phyloP scores from a whole-genome alignment of 768 basidiomycete species.

The Tylopilus plumbeoviolaceoides region DNA sequence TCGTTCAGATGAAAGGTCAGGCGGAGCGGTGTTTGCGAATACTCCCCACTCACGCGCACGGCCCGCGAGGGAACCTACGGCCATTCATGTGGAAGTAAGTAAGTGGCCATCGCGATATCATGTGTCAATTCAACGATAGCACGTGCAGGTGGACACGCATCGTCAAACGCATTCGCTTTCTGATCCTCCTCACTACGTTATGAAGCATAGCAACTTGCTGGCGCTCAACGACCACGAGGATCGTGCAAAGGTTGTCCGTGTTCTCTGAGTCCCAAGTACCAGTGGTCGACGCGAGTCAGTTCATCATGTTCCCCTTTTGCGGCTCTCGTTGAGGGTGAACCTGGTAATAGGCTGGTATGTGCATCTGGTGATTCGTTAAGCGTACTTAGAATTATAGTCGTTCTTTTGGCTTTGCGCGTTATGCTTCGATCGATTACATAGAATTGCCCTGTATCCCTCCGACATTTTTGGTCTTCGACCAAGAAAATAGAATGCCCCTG shows the following conservation, averaged over 20 bases:
- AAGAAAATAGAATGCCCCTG: too few species aligned
- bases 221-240: slow-evolving; percentile 22
- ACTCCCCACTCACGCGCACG: slow-evolving; percentile 15
- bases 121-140: slow-evolving; percentile 1
- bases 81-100: slow-evolving; percentile 35
- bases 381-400: slow-evolving; percentile 6
- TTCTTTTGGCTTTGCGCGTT: slow-evolving; percentile 3
- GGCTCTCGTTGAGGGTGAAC: too few species aligned
- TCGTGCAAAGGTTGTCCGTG: slow-evolving; percentile 9
- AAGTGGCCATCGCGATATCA: not conserved
- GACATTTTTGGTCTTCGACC: too few species aligned
- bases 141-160: slow-evolving; percentile 28
- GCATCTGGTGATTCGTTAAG: not conserved
- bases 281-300: too few species aligned
- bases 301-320: not conserved
- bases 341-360: too few species aligned
- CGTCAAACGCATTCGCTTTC: slow-evolving; percentile 22
- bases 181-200: slow-evolving; percentile 20
- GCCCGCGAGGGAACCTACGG: slow-evolving; percentile 13
- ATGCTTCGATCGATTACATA: not conserved
- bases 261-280: too few species aligned
- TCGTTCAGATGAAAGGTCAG: slow-evolving; percentile 19
- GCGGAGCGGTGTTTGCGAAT: slow-evolving; percentile 15
- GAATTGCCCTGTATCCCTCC: not conserved
- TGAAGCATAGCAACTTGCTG: slow-evolving; percentile 23